phyloP scores from a whole-genome alignment of 768 basidiomycete genomes.

The Mycena venus region DNA sequence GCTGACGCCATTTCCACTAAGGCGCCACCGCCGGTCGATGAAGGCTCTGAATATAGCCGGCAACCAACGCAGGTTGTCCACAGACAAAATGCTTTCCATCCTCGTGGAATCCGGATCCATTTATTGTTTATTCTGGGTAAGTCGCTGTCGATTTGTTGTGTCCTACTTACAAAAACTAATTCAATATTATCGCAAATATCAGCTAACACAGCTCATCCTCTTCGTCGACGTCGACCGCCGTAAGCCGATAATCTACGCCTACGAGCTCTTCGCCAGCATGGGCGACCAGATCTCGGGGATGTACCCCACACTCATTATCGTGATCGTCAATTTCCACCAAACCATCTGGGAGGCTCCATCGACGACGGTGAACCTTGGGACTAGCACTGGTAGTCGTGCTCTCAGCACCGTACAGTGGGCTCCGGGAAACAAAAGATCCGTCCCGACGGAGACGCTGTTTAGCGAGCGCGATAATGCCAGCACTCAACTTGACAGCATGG shows the following conservation, averaged over 20 bases:
- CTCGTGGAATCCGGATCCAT: constrained; percentile 35
- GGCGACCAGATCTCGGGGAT: constrained; percentile 26
- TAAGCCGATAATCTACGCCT: background rate
- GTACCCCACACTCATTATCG: constrained; percentile 32
- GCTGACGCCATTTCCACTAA: background rate
- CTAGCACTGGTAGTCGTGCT: background rate
- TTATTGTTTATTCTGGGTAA: constrained; percentile 35
- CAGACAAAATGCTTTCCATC: constrained; percentile 19
- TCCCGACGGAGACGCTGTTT: background rate
- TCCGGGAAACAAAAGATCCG: background rate
- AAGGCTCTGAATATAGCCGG: background rate
- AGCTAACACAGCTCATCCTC: constrained; percentile 19
- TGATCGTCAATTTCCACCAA: constrained; percentile 27
- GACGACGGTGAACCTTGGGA: background rate
- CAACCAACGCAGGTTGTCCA: background rate
- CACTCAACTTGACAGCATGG: background rate
- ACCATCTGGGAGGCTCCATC: constrained; percentile 19
- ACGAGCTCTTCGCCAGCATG: background rate
- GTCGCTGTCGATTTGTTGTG: background rate
- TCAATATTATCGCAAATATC: background rate
- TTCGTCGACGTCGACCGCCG: background rate
- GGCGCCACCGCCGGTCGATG: constrained; percentile 20
- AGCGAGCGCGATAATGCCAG: background rate
- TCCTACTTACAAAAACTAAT: background rate
- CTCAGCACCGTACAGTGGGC: background rate